Evolutionary conservation across 116 monocot species (phyloP), one percentile per base, ranked within the genome.

Genomic region (Cymodocea nodosa): DNA sequence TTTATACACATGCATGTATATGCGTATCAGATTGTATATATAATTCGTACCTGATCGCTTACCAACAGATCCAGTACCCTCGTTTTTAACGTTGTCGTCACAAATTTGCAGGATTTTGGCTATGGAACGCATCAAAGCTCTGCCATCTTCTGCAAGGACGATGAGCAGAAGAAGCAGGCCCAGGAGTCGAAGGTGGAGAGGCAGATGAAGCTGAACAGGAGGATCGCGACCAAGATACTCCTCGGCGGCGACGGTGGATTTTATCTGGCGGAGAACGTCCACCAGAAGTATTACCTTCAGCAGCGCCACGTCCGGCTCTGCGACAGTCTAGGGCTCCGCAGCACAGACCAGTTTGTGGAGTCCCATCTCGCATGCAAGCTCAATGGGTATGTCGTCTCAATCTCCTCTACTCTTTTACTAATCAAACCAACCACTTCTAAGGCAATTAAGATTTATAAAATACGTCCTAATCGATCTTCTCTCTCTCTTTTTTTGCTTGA

Each of bases 341-440:
- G 78, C 68, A 60, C 82, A 1, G 63, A 78, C 63, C 82, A 82
- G 14, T 70, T 82, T 49, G 82, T 68, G 5, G 69, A 72, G 19
- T 82, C 82, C 0, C 68, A 78, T 52, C 58, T 78, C 15, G 82
- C 82, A 37, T 78, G 75, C 78, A 82, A 72, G 69, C 65, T 82
- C 3, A 82, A 82, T 52, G 82, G 82, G 82, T 82, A 64, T 63
- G 37, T 30, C 8, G 0, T 16, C 50, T 51, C 12, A 34, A 56
- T 34, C 4, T 10, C 23, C 13, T 34, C n/a, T 2, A 16, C 30
- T 15, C 10, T 66, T 1, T 35, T 55, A 20, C 56, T 53, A n/a
- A n/a, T n/a, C n/a, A n/a, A n/a, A n/a, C n/a, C n/a, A n/a, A n/a
- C n/a, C n/a, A 48, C 35, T 67, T 54, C 55, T 4, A 25, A 54